Evolutionary conservation across 805 yeast species (phyloP), one percentile per base, ranked within the genome.

Genomic region (Naumovozyma castellii): DNA sequence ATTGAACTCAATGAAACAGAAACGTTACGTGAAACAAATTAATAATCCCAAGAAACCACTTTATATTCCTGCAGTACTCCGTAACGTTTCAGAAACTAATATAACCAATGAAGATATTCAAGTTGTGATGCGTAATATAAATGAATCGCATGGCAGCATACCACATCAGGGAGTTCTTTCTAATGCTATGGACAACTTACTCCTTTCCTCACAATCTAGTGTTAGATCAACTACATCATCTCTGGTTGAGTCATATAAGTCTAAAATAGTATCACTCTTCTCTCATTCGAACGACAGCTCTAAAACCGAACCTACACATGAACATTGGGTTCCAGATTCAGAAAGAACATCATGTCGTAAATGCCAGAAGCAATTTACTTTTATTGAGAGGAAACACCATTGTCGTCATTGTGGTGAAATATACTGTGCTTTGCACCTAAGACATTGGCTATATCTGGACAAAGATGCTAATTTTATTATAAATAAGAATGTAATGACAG

Each of bases 41-140:
- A 76, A 78, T 42, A 81, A 80, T 35, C 88, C 86, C 46, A 75
- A 86, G 57, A 81, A 84, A 53, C 96, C 97, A 8, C 66, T 88
- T 66, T 88, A 86, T 53, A 70, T 83, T 0, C 97, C 97, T 0
- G 96, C 96, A 0, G 97, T 88, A 9, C 67, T 88, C 38, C 72
- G 84, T 48, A 71, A 72, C 32, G 67, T 68, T 10, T 60, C 70
- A 0, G 61, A 57, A 42, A 68, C 72, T 1, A 68, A 68, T 37
- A 51, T 68, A 33, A 67, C 66, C 14, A 64, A 61, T n/a, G 70
- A 66, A 35, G 69, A 65, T 42, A 29, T 29, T 12, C 13, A 29
- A 9, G 15, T n/a, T 5, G 13, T 29, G 13, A 29, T 29, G 32
- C 13, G 15, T 12, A 29, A 12, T n/a, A 29, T n/a, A 8, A 29